Base-by-base conservation (phyloP, 352 stramenopile genomes). In the Blastocystis sp. region DNA sequence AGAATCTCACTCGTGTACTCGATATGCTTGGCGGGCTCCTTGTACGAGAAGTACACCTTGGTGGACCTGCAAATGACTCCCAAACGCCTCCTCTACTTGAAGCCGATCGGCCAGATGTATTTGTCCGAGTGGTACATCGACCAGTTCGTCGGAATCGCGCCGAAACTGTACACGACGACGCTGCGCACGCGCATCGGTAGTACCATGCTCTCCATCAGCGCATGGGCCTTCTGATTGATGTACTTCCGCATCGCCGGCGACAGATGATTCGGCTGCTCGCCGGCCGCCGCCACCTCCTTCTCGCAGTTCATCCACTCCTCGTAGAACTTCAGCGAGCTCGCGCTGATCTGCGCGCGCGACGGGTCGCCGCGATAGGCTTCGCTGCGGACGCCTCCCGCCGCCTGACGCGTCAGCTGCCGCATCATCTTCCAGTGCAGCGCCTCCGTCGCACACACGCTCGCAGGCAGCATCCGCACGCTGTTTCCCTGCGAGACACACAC, bases 71-170 rank as follows among this genome's bases (percentile, higher is more conserved):
- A 11, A 9, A 24, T 71, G 14, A 84, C 21, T 40, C 18, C 3
- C 16, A 1, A 14, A 1, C 40, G 4, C 36, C 3, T 42, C 32
- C 32, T 16, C 11, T 44, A 84, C 73, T 75, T 76, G 44, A 67
- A 84, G 24, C 73, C 73, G 36, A 84, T 49, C 0, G 73, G 73
- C 73, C 73, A 84, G 44, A 84, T 84, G 48, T 84, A 84, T 27
- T 84, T 84, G 0, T 84, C 73, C 16, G 29, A 49, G 29, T 84
- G 73, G 36, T 84, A 84, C 21, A 4, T 40, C 0, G 24, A n/a
- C 49, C 53, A 72, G 0, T 75, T 76, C 8, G 73, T 67, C 29
- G 29, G 27, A 7, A 84, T 75, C 16, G 1, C 34, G 24, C 73
- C 73, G 16, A 84, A 56, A 16, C 24, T 44, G 18, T 34, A 56